Evolutionary conservation across 1,284 basidiomycete genomes (phyloP).

Genomic region (Tilletiopsis washingtonensis): DNA sequence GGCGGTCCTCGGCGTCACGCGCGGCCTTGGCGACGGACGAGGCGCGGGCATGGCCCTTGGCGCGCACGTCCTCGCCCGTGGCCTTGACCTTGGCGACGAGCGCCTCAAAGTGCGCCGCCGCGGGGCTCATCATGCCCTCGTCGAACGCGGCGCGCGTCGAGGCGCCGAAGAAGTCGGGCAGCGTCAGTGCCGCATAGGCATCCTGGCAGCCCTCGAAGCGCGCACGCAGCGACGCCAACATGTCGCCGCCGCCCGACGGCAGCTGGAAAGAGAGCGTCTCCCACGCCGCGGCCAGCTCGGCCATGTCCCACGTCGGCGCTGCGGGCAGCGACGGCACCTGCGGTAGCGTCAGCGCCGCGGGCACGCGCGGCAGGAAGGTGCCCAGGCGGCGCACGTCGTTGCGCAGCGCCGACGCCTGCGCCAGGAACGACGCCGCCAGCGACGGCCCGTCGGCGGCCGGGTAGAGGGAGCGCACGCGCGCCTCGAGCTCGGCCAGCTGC

Average conservation of each 20-base stretch:
- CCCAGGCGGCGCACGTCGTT: slow-evolving; percentile 23
- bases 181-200: slow-evolving; percentile 23
- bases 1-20: slow-evolving; percentile 34
- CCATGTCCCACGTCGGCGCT: no score
- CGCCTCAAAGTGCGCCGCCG: background rate
- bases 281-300: background rate
- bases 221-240: slow-evolving; percentile 24
- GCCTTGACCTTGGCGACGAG: background rate
- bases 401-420: slow-evolving; percentile 29
- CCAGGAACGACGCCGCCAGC: slow-evolving; percentile 18
- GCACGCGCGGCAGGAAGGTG: slow-evolving; percentile 13
- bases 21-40: background rate
- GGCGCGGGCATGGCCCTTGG: slow-evolving; percentile 2
- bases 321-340: background rate
- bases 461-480: slow-evolving; percentile 17
- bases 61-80: slow-evolving; percentile 3
- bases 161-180: slow-evolving; percentile 15
- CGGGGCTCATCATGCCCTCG: no score
- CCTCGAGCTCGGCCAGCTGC: slow-evolving; percentile 27
- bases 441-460: slow-evolving; percentile 6
- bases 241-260: slow-evolving; percentile 3
- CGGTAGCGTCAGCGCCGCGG: background rate
- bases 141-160: background rate
- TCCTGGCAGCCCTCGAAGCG: slow-evolving; percentile 29
- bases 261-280: background rate